Conservation (phyloP, 495 filamentous ascomycete genomes). For the Neurospora hispaniola region DNA sequence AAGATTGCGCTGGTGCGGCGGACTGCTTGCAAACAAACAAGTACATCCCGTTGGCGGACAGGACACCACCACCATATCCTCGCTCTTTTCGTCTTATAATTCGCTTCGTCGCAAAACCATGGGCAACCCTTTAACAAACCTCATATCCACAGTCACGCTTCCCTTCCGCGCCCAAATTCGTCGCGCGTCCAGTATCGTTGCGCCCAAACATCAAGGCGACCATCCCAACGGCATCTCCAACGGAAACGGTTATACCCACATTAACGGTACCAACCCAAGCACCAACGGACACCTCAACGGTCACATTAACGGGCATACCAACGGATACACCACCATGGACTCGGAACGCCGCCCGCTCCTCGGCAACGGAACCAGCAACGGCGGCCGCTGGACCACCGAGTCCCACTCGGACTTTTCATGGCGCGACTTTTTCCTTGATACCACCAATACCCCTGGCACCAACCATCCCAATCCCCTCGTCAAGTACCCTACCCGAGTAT, state of each 20-base stretch:
- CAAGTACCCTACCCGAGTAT: constrained; percentile 43
- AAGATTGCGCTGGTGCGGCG: neutral
- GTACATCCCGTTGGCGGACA: neutral
- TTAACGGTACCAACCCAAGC: neutral
- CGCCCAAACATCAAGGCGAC: neutral
- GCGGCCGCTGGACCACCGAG: neutral
- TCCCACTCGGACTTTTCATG: constrained; percentile 8
- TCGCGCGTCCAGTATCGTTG: neutral
- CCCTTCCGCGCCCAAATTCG: neutral
- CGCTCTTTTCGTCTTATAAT: neutral
- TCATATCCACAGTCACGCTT: neutral
- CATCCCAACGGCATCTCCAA: neutral
- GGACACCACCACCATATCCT: neutral
- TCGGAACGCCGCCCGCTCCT: neutral
- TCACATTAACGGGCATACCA: neutral
- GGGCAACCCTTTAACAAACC: neutral
- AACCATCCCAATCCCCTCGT: constrained; percentile 42
- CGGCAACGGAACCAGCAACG: neutral
- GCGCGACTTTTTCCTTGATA: constrained; percentile 35
- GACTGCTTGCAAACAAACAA: neutral
- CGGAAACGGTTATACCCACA: neutral
- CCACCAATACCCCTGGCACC: constrained; percentile 33
- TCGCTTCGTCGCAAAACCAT: neutral
- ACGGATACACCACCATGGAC: neutral
- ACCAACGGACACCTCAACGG: neutral